A percentile compares a stretch with the other conserved stretches of the same genome.
Evolutionary conservation across 164 flowering plant genomes (phyloP).

Genomic region (Saururus chinensis): DNA sequence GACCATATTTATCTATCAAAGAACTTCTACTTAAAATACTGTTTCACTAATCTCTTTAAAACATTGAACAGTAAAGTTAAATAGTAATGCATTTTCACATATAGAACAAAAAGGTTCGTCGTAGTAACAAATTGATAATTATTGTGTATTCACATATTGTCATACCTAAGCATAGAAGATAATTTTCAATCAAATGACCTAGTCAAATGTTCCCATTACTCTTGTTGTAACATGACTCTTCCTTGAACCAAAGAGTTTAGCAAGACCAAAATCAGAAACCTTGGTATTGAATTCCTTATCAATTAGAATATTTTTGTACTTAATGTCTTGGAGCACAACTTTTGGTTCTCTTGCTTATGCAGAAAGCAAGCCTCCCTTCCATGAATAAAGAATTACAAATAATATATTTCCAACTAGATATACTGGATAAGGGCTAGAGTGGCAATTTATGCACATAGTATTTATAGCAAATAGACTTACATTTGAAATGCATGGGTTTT

Average conservation of each 20-base stretch:
- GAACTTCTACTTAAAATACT: neutral
- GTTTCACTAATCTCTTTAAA: neutral
- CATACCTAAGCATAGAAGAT: neutral
- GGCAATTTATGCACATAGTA: neutral
- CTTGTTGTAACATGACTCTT: slow-evolving; percentile 40
- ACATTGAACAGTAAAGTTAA: neutral
- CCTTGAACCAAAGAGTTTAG: slow-evolving; percentile 43
- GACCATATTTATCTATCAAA: slow-evolving; percentile 34
- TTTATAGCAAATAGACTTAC: slow-evolving; percentile 11
- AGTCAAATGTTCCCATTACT: slow-evolving; percentile 28
- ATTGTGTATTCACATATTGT: too few relatives aligned
- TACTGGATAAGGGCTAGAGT: too few relatives aligned
- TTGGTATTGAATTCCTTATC: slow-evolving; percentile 32
- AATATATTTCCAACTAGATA: neutral
- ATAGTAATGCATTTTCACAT: slow-evolving; percentile 21
- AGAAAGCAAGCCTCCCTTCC: slow-evolving; percentile 36
- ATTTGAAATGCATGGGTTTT: too few relatives aligned
- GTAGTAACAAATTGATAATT: too few relatives aligned
- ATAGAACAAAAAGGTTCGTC: slow-evolving; percentile 3
- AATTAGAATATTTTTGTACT: slow-evolving; percentile 36
- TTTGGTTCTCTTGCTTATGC: slow-evolving; percentile 46
- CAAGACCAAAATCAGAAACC: slow-evolving; percentile 47
- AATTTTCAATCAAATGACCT: neutral
- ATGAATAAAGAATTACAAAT: neutral
- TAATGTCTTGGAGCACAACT: slow-evolving; percentile 45